Conservation (phyloP, 2,329 filamentous ascomycete species). For the Colletotrichum tropicicola region DNA sequence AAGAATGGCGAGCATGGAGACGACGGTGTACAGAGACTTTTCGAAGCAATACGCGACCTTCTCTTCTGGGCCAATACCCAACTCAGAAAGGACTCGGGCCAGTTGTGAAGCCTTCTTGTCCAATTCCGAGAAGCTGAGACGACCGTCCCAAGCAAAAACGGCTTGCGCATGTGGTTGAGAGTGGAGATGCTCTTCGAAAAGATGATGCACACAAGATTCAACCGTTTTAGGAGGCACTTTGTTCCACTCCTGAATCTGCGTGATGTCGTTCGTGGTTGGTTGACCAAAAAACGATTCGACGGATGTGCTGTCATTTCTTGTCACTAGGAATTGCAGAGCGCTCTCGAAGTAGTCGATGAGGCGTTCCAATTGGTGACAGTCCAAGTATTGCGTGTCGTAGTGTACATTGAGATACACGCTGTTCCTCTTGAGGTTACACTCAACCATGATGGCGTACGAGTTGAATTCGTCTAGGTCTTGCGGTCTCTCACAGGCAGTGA, state of each 20-base stretch:
- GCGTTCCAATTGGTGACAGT: not conserved
- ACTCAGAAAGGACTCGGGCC: constrained; percentile 25
- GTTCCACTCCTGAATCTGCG: constrained; percentile 1
- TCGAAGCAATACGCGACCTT: constrained; percentile 39
- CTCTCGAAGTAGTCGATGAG: constrained; percentile 16
- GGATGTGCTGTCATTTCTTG: not conserved
- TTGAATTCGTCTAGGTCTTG: constrained; percentile 24
- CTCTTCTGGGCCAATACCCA: constrained; percentile 32
- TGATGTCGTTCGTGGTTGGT: not conserved
- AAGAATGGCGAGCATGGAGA: constrained; percentile 41
- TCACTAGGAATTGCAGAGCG: constrained; percentile 7
- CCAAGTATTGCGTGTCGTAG: constrained; percentile 6
- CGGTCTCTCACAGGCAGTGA: not conserved
- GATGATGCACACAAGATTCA: constrained; percentile 3
- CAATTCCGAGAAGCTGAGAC: constrained; percentile 32
- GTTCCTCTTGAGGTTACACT: constrained; percentile 4
- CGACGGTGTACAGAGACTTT: constrained; percentile 37
- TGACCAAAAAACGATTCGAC: not conserved
- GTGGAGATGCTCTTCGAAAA: not conserved
- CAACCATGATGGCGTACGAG: constrained; percentile 18
- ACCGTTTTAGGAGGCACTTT: not conserved
- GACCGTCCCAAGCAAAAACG: constrained; percentile 35
- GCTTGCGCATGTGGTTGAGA: not conserved
- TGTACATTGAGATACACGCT: constrained; percentile 1
- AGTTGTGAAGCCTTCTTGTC: constrained; percentile 30